Evolutionary conservation across 495 filamentous ascomycete species (phyloP), one percentile per base, ranked within the genome.

Genomic region (Trichoderma virens): DNA sequence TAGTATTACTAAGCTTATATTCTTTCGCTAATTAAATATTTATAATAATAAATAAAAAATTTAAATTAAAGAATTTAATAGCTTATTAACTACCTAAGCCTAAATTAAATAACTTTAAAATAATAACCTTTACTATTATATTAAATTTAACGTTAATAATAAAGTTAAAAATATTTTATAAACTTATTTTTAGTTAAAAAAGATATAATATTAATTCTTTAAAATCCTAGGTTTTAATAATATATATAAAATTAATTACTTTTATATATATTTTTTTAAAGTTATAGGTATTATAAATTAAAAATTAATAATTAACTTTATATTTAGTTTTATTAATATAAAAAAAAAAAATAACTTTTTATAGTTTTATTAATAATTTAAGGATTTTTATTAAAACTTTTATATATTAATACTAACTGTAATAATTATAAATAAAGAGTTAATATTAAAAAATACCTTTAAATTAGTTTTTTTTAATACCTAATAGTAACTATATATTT

Each of bases 321-420:
- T 56, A 16, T 65, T 65, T 61, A 39, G 32, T 13, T 28, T 65
- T 1, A 65, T 65, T 3, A 59, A 65, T 39, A 65, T 59, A 59
- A 27, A n/a, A n/a, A 65, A 51, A 23, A 35, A 31, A 25, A 27
- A 43, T 20, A 61, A 16, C 18, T 43, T 25, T 65, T 39, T 35
- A 20, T 65, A 35, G 20, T 20, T 62, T 38, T 43, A 38, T 14
- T 0, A 60, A 1, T 39, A 20, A 27, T 3, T 61, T 23, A 3
- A 28, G 4, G 35, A 9, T 16, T 38, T 62, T 11, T 45, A 45
- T 5, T 5, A 38, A 11, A 11, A 38, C 5, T 5, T 45, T 45
- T 7, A 45, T 7, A n/a, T n/a, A 7, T 14, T n/a, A 7, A 45
- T 45, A 13, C 18, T n/a, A 7, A 45, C 3, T 3, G 3, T 16